These are phyloP conservation scores for Daldinia decipiens DNA, from an alignment of 495 filamentous ascomycete species.

Conservation along the genomic window DNA sequence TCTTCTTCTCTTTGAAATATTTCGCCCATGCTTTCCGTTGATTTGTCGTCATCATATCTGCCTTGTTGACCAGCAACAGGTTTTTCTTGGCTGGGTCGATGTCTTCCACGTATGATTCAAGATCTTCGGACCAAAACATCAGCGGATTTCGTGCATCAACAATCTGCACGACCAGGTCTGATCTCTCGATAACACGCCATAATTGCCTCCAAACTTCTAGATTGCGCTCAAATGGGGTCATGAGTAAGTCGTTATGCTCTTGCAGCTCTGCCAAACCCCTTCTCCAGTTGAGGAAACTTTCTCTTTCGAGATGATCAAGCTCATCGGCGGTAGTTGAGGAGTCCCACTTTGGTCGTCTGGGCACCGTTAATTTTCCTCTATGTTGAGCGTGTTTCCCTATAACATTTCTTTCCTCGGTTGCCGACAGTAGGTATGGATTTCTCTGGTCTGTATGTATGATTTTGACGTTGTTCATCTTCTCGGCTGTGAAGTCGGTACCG, in stretches of 20 bases:
- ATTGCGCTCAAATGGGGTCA: constrained; percentile 99
- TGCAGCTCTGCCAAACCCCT: constrained; percentile 91
- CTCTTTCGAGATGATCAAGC: constrained; percentile 80
- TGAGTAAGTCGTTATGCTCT: constrained; percentile 89
- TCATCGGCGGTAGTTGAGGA: constrained; percentile 80
- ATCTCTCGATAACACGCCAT: constrained; percentile 98
- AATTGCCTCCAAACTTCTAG: constrained; percentile 98
- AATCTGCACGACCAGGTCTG: constrained; percentile 96
- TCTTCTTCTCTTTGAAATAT: constrained; percentile 82
- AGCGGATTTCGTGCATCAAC: constrained; percentile 96
- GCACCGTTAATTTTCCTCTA: constrained; percentile 82
- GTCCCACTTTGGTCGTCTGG: constrained; percentile 90
- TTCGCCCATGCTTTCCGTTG: constrained; percentile 89
- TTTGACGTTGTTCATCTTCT: constrained; percentile 98
- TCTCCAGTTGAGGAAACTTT: constrained; percentile 87
- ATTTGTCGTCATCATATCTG: constrained; percentile 95
- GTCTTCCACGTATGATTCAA: constrained; percentile 94
- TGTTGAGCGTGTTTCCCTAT: constrained; percentile 84
- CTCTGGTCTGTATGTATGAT: constrained; percentile 95
- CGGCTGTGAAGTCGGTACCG: constrained; percentile 97
- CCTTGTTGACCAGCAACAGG: constrained; percentile 95
- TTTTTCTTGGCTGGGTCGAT: constrained; percentile 90
- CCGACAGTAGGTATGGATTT: constrained; percentile 92
- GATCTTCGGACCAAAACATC: constrained; percentile 91
- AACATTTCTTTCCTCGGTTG: constrained; percentile 82